A percentile compares a stretch with the other conserved stretches of the same genome.
These are phyloP conservation scores for Globisporangium splendens DNA, from an alignment of 352 stramenopile species.

Conservation along the genomic window DNA sequence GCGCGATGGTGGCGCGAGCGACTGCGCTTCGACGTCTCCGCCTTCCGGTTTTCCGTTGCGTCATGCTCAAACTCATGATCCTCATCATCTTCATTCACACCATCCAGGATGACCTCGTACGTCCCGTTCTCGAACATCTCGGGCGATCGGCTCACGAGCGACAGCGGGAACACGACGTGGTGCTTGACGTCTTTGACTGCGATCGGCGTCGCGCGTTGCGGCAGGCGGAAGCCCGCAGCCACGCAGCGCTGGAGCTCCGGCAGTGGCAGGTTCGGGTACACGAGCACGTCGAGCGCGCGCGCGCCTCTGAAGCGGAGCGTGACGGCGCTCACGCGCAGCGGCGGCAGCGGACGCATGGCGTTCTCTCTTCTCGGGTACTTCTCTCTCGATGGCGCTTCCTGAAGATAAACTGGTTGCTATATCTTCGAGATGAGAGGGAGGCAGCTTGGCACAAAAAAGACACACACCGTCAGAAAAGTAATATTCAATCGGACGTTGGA, in stretches of 20 bases:
- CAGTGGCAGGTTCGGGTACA: constrained; percentile 32
- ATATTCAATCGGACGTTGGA: background rate
- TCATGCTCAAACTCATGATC: background rate
- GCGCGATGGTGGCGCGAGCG: background rate
- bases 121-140: constrained; percentile 43
- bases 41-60: background rate
- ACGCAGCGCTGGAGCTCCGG: constrained; percentile 55
- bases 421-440: constrained; percentile 6
- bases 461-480: background rate
- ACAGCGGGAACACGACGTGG: constrained; percentile 64
- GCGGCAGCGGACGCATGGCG: constrained; percentile 4
- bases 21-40: constrained; percentile 3
- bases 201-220: constrained; percentile 10
- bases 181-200: constrained; percentile 25
- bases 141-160: constrained; percentile 51
- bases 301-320: constrained; percentile 27
- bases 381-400: constrained; percentile 8
- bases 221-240: constrained; percentile 34
- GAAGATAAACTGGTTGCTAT: constrained; percentile 1
- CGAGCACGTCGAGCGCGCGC: constrained; percentile 31
- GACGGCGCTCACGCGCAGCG: constrained; percentile 31
- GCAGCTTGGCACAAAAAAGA: constrained; percentile 2
- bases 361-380: background rate
- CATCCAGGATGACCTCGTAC: constrained; percentile 40
- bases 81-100: constrained; percentile 12